Base-by-base conservation (phyloP, 164 flowering plant genomes). In the Santalum album region DNA sequence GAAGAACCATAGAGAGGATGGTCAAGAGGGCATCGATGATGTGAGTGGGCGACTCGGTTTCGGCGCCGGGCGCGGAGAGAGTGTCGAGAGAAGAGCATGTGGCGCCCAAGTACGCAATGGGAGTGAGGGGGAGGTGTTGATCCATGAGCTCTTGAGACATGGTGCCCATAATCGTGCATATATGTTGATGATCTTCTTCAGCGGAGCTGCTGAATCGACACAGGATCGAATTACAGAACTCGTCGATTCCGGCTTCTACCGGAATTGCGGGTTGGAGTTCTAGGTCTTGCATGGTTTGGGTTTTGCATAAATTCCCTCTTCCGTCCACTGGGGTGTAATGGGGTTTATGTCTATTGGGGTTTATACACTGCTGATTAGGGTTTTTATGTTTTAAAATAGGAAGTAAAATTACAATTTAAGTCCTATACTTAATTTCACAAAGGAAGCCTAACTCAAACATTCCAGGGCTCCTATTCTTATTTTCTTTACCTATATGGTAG, bases 121-220 rank as follows among this genome's bases (percentile, higher is more conserved):
- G 78, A 0, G 81, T 65, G 35, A 73, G 62, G 16, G 90, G 78
- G 18, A 77, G 62, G 56, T 70, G 67, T 15, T 87, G 80, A 35
- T 90, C 99, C 36, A 68, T 76, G 52, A 94, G 82, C 60, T 74
- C 84, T 56, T 87, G 95, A 1, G 95, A 65, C 72, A 87, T 86
- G 60, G 83, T 72, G 57, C 92, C 90, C 2, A 86, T 53, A 54
- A 68, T 77, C 0, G 87, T 63, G 68, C 99, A 94, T 32, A 94
- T 68, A 65, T 72, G 90, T 51, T 73, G 81, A 68, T 90, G 90
- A n/a, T 78, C 78, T 23, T 80, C 86, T 43, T 66, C 56, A 0
- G 25, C 42, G 26, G 99, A 85, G 25, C 60, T 45, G 54, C 71
- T 36, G 70, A 68, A 77, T 35, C 76, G 71, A 3, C 82, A 58